Conservation (phyloP, 2,329 filamentous ascomycete species). For the Colletotrichum truncatum region DNA sequence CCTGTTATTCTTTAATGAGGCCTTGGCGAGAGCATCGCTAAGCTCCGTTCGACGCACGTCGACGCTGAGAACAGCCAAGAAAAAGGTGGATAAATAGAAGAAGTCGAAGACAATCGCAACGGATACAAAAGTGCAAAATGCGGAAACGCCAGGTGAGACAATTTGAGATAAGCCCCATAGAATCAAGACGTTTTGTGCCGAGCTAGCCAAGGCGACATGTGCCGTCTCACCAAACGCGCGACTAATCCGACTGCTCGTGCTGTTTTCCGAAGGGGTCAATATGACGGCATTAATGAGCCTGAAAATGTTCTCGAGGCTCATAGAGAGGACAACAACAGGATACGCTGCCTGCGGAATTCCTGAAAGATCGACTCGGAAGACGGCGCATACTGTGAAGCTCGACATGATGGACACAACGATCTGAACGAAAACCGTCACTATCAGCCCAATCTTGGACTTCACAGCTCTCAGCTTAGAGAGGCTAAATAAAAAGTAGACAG, state of each 20-base stretch:
- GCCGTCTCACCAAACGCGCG: constrained; percentile 79
- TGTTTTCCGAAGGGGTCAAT: constrained; percentile 73
- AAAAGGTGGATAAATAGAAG: constrained; percentile 82
- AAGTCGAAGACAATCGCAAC: constrained; percentile 81
- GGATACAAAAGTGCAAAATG: constrained; percentile 80
- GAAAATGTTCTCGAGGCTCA: constrained; percentile 83
- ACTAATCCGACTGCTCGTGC: constrained; percentile 74
- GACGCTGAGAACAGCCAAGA: constrained; percentile 80
- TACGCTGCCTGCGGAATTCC: constrained; percentile 79
- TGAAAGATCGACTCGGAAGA: constrained; percentile 79
- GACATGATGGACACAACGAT: constrained; percentile 78
- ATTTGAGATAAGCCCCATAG: constrained; percentile 72
- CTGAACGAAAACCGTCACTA: constrained; percentile 75
- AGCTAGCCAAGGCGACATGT: constrained; percentile 73
- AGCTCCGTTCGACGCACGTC: constrained; percentile 82
- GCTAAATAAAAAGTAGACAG: constrained; percentile 72
- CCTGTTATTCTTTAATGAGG: constrained; percentile 52
- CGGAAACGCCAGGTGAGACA: constrained; percentile 75
- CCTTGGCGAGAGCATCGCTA: constrained; percentile 73
- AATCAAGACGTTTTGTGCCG: constrained; percentile 74
- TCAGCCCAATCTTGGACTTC: constrained; percentile 78
- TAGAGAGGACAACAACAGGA: constrained; percentile 78
- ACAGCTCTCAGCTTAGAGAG: constrained; percentile 77
- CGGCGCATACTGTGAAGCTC: constrained; percentile 81
- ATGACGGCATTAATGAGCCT: constrained; percentile 82